Evolutionary conservation across 768 basidiomycete genomes (phyloP), one percentile per base, ranked within the genome.

Genomic region (Dioszegia hungarica): DNA sequence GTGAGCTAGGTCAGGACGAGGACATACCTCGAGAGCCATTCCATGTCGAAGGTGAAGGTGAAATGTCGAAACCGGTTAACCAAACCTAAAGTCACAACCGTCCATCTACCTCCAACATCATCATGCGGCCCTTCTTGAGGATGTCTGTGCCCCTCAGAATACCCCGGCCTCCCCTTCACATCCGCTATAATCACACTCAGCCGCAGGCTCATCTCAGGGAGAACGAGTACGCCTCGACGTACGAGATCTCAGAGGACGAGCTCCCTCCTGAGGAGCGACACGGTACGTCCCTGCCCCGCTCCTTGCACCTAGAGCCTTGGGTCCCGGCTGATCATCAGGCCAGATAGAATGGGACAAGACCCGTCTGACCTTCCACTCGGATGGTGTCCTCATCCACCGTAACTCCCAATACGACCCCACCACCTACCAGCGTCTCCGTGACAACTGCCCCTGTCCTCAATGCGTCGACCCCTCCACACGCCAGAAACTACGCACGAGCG

Each of bases 401-500:
- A 25, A 19, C 22, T 34, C 37, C 9, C 36, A 37, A 28, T 25
- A 5, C 49, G 49, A 51, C n/a, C 27, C 43, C 29, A 64, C 89
- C 62, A 82, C 87, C 0, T 85, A 82, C 66, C 75, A 84, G 53
- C 92, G 89, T 85, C 82, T 98, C 10, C 84, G 91, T 22, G 92
- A 97, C 67, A 82, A 87, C 0, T 95, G 91, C 64, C 83, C 82
- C 56, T 90, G 87, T 38, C 77, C 83, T 0, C 66, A 77, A 1
- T 92, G 87, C 61, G 74, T 93, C 9, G 88, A 95, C 64, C 85
- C 88, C 0, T 82, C 84, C 3, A 90, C 86, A 0, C 78, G 76
- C 2, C 93, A 97, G 75, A 89, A 89, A 66, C 79, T 90, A 0
- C 84, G 85, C 67, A 78, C 82, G 47, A 83, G 86, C 1, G 84